phyloP scores from a whole-genome alignment of 1,284 basidiomycete genomes.

The Cutaneotrichosporon sp. region DNA sequence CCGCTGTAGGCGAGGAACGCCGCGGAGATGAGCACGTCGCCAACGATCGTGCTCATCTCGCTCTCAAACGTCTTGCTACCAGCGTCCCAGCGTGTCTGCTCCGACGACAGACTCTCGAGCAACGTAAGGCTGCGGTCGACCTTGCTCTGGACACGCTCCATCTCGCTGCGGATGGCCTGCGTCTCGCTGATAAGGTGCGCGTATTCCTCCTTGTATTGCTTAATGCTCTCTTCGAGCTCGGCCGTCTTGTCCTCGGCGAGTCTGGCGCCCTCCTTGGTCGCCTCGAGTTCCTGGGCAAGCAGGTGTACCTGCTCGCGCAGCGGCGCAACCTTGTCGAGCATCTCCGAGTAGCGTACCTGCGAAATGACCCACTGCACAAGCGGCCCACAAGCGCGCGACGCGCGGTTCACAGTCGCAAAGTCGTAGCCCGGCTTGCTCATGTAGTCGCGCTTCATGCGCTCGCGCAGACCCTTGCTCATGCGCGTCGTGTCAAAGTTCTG shows the following conservation, averaged over 20 bases:
- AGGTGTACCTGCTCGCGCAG: constrained; percentile 92
- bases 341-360: constrained; percentile 95
- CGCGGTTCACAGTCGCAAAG: constrained; percentile 91
- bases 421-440: constrained; percentile 86
- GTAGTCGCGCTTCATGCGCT: constrained; percentile 90
- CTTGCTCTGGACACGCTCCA: constrained; percentile 96
- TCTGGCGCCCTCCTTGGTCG: constrained; percentile 84
- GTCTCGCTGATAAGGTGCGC: constrained; percentile 95
- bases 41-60: constrained; percentile 98
- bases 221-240: constrained; percentile 89
- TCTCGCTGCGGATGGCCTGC: constrained; percentile 94
- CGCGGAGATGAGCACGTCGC: constrained; percentile 91
- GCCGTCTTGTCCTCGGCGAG: constrained; percentile 88
- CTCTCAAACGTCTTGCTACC: constrained; percentile 94
- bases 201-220: constrained; percentile 94
- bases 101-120: constrained; percentile 89
- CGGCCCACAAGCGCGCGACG: constrained; percentile 95
- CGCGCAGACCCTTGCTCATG: constrained; percentile 85
- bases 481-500: constrained; percentile 95
- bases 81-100: constrained; percentile 88
- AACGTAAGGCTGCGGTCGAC: constrained; percentile 96
- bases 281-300: constrained; percentile 83
- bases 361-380: constrained; percentile 98
- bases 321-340: constrained; percentile 95
- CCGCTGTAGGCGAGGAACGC: constrained; percentile 96